A percentile compares a stretch with the other conserved stretches of the same genome.
Conservation (phyloP, 345 rosid species). For the Camelina laxa region DNA sequence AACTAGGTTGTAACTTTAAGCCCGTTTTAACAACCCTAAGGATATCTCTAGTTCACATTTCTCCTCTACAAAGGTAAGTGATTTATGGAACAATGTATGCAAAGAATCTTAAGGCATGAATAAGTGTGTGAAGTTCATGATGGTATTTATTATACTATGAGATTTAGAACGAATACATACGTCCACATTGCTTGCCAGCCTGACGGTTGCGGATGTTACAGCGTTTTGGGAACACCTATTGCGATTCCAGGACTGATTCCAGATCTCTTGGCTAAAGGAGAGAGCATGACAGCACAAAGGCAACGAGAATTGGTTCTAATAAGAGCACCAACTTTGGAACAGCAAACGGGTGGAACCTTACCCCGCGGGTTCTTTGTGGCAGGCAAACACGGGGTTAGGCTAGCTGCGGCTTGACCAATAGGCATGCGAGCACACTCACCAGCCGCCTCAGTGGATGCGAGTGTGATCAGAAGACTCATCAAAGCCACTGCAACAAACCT, state of each 20-base stretch:
- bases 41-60: conserved; percentile 29
- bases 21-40: not conserved
- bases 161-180: conserved; percentile 46
- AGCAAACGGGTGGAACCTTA: conserved; percentile 64
- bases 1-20: too few relatives aligned
- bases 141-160: not conserved
- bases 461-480: conserved; percentile 42
- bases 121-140: conserved; percentile 1
- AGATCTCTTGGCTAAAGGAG: conserved; percentile 78
- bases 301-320: conserved; percentile 72
- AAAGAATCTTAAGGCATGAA: not conserved
- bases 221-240: conserved; percentile 70
- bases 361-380: conserved; percentile 63
- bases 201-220: conserved; percentile 79
- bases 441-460: conserved; percentile 46
- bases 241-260: conserved; percentile 82
- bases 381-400: conserved; percentile 73
- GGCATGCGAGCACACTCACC: conserved; percentile 82
- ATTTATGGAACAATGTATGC: conserved; percentile 41
- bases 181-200: conserved; percentile 79
- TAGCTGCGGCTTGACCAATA: conserved; percentile 63
- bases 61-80: conserved; percentile 29
- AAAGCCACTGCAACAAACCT: conserved; percentile 39
- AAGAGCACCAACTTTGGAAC: conserved; percentile 69
- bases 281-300: conserved; percentile 71